Evolutionary conservation across 2,329 filamentous ascomycete genomes (phyloP).

Genomic region (Amauroascus niger): DNA sequence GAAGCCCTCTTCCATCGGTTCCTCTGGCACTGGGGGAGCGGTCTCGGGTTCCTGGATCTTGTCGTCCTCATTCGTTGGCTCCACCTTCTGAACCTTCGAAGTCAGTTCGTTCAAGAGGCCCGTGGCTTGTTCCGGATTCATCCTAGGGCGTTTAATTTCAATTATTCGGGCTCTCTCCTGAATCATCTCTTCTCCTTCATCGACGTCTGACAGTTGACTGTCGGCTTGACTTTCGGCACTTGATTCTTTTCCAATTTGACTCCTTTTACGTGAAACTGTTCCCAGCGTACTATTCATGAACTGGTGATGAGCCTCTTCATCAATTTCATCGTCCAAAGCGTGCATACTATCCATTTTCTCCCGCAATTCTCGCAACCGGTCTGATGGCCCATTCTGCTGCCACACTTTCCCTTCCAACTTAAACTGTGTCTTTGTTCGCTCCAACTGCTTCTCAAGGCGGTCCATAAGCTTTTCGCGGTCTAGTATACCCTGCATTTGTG

Average conservation of each 20-base stretch:
- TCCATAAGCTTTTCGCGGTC: slow-evolving; percentile 90
- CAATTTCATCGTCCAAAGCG: slow-evolving; percentile 41
- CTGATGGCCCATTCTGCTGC: slow-evolving; percentile 78
- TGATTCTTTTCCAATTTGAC: slow-evolving; percentile 32
- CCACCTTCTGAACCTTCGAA: slow-evolving; percentile 63
- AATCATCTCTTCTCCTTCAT: slow-evolving; percentile 50
- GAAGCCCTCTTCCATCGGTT: slow-evolving; percentile 16
- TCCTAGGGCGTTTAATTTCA: slow-evolving; percentile 59
- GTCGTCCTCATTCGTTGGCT: slow-evolving; percentile 58
- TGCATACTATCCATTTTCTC: slow-evolving; percentile 80
- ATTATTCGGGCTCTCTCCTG: slow-evolving; percentile 73
- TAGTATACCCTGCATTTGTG: slow-evolving; percentile 80
- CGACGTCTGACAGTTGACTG: slow-evolving; percentile 40
- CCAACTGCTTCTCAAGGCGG: slow-evolving; percentile 85
- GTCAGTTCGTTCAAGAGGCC: slow-evolving; percentile 62
- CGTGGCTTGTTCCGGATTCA: slow-evolving; percentile 54
- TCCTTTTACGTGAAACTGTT: slow-evolving; percentile 53
- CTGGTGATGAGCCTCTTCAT: slow-evolving; percentile 48
- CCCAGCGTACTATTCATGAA: slow-evolving; percentile 66
- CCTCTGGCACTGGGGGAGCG: not conserved
- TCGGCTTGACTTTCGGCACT: slow-evolving; percentile 30
- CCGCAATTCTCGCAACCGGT: slow-evolving; percentile 79
- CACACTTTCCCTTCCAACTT: slow-evolving; percentile 91
- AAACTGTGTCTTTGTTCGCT: slow-evolving; percentile 94
- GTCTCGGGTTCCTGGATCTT: slow-evolving; percentile 30